phyloP scores from a whole-genome alignment of 148 eudicot species.

The Polygonum aviculare region DNA sequence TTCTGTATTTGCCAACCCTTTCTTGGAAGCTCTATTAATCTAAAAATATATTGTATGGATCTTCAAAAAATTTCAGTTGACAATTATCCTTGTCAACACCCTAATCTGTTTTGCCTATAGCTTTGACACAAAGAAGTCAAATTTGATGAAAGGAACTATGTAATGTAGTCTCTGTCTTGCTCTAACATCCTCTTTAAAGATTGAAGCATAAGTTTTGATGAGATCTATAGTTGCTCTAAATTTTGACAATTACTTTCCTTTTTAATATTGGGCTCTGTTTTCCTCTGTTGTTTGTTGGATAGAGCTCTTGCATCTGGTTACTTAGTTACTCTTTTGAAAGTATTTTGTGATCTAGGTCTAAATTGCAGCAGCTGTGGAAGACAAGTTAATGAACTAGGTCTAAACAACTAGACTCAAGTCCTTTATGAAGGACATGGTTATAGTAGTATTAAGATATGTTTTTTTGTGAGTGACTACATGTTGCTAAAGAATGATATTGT shows the following conservation, averaged over 20 bases:
- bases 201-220: neutral
- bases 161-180: neutral
- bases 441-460: neutral
- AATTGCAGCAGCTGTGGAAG: neutral
- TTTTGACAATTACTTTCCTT: neutral
- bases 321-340: neutral
- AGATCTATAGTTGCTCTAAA: neutral
- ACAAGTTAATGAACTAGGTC: neutral
- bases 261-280: neutral
- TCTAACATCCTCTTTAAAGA: neutral
- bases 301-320: neutral
- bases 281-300: neutral
- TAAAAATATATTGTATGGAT: neutral
- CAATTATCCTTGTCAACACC: neutral
- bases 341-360: neutral
- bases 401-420: no score
- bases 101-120: neutral
- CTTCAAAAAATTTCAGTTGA: neutral
- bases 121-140: neutral
- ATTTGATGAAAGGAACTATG: neutral
- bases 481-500: constrained; percentile 8
- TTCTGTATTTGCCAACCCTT: neutral
- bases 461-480: neutral
- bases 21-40: neutral
- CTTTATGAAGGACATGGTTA: neutral